Percentiles rank a stretch among this genome's conserved stretches.
phyloP scores from a whole-genome alignment of 495 filamentous ascomycete species.

The Podospora australis region DNA sequence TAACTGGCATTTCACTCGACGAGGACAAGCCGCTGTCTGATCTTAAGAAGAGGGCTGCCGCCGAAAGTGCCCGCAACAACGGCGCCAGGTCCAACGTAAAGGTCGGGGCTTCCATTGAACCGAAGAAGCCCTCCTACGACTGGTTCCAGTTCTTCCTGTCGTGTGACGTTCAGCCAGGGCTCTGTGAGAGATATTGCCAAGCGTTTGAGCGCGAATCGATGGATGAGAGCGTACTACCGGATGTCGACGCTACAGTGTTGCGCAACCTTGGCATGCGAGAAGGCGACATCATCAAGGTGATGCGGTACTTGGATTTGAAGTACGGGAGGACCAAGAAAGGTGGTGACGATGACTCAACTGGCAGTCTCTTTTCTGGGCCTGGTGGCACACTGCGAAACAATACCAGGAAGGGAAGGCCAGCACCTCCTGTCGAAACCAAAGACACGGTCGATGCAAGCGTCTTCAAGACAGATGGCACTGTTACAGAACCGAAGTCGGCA shows the following conservation, averaged over 20 bases:
- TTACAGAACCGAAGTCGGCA: conserved; percentile 36
- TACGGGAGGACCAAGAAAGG: conserved; percentile 62
- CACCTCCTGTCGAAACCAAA: conserved; percentile 73
- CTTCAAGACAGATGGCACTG: conserved; percentile 50
- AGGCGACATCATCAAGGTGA: conserved; percentile 92
- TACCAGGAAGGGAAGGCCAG: conserved; percentile 85
- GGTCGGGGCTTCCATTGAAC: conserved; percentile 47
- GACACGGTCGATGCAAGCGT: conserved; percentile 83
- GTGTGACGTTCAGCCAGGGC: conserved; percentile 81
- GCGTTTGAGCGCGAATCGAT: conserved; percentile 87
- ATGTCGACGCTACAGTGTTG: conserved; percentile 74
- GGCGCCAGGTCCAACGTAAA: conserved; percentile 17
- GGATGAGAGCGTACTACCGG: conserved; percentile 84
- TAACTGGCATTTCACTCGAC: conserved; percentile 82
- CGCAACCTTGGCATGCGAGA: conserved; percentile 86
- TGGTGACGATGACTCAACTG: conserved; percentile 54
- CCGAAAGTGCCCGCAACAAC: conserved; percentile 18
- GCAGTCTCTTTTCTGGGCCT: conserved; percentile 85
- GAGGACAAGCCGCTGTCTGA: conserved; percentile 93
- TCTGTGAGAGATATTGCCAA: conserved; percentile 89
- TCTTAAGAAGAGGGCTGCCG: conserved; percentile 45
- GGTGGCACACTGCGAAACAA: conserved; percentile 87
- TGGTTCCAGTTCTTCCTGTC: conserved; percentile 98
- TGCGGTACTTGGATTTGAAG: conserved; percentile 80
- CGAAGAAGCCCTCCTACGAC: conserved; percentile 71